Conservation (phyloP, 2,329 filamentous ascomycete species). For the Polychaeton citri region DNA sequence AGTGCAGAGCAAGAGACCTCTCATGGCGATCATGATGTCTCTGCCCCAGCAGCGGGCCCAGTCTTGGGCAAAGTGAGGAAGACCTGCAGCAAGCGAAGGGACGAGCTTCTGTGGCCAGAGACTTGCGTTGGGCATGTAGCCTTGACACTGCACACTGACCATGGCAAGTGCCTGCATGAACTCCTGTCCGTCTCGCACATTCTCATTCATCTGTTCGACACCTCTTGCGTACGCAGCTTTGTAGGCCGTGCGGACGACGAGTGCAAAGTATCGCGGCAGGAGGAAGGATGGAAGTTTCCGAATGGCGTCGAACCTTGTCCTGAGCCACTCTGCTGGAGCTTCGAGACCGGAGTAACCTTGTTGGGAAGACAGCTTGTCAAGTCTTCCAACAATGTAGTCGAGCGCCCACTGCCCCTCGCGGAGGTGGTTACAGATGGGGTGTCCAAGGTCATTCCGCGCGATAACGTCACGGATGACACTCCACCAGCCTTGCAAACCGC, state of each 20-base stretch:
- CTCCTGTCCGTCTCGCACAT: constrained; percentile 67
- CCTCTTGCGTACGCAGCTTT: constrained; percentile 66
- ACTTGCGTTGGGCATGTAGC: constrained; percentile 78
- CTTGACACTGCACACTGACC: constrained; percentile 84
- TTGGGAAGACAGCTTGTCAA: constrained; percentile 54
- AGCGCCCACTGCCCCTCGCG: constrained; percentile 84
- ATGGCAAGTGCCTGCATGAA: constrained; percentile 82
- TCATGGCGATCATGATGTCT: constrained; percentile 90
- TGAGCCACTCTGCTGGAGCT: constrained; percentile 63
- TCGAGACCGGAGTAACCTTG: constrained; percentile 49
- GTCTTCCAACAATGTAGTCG: constrained; percentile 69
- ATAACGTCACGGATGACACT: constrained; percentile 77
- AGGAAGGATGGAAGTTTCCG: constrained; percentile 77
- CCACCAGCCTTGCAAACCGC: constrained; percentile 98
- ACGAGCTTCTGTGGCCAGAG: constrained; percentile 76
- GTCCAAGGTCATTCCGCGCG: constrained; percentile 76
- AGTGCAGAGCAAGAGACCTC: constrained; percentile 82
- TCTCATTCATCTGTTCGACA: constrained; percentile 64
- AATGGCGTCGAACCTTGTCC: constrained; percentile 73
- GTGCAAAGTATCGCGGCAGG: constrained; percentile 81
- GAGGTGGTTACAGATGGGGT: constrained; percentile 86
- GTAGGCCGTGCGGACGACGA: constrained; percentile 80
- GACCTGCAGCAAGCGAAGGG: constrained; percentile 75
- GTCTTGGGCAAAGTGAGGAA: constrained; percentile 85
- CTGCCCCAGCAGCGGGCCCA: constrained; percentile 97